Conservation (phyloP, 148 eudicot species). For the Amaranthus hypochondriacus region DNA sequence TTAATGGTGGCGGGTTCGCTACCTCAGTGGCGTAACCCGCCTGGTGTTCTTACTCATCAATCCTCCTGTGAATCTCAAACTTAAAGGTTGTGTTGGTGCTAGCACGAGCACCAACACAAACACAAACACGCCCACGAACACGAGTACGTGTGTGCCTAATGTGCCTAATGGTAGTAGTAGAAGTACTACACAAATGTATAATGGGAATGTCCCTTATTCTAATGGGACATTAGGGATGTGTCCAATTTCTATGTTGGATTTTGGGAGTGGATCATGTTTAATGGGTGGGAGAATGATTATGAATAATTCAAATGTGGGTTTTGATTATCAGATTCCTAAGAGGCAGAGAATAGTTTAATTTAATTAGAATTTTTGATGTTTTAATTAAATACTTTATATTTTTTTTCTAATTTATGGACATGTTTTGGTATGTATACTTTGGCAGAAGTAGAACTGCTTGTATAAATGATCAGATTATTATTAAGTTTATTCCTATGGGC, state of each 20-base stretch:
- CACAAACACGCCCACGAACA: not conserved
- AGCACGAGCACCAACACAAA: not conserved
- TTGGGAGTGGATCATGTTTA: conserved; percentile 27
- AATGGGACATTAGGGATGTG: conserved; percentile 9
- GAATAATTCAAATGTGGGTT: conserved; percentile 7
- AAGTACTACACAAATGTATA: not conserved
- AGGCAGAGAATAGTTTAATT: conserved; percentile 29
- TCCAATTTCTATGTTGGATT: conserved; percentile 26
- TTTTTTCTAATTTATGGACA: not conserved
- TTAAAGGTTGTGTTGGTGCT: too few relatives aligned
- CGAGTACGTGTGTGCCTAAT: not conserved
- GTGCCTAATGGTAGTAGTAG: not conserved
- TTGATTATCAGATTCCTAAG: conserved; percentile 25
- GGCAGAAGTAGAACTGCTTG: not conserved
- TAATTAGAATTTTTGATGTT: not conserved
- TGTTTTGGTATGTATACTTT: not conserved
- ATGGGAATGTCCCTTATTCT: not conserved
- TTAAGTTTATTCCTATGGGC: not conserved
- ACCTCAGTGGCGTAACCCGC: conserved; percentile 54
- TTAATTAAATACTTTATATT: not conserved
- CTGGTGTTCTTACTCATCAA: conserved; percentile 19
- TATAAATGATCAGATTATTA: conserved; percentile 1
- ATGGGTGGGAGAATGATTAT: conserved; percentile 18
- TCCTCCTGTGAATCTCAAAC: conserved; percentile 25
- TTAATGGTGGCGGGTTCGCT: conserved; percentile 44